These are phyloP conservation scores for Euphorbia peplus DNA, from an alignment of 345 rosid genomes.

Conservation along the genomic window DNA sequence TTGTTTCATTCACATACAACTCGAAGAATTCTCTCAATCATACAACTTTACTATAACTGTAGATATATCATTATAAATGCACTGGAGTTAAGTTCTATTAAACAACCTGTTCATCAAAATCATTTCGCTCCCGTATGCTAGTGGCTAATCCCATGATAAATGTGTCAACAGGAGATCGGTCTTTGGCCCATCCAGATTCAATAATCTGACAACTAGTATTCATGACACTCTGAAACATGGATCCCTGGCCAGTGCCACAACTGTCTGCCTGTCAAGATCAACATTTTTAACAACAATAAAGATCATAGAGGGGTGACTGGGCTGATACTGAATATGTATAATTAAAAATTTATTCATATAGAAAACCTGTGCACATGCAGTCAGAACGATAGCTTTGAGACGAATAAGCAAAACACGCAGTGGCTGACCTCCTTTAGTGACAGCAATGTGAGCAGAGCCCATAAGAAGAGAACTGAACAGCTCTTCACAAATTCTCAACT, in stretches of 20 bases:
- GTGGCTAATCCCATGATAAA: constrained; percentile 87
- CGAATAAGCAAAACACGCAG: constrained; percentile 93
- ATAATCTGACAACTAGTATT: constrained; percentile 80
- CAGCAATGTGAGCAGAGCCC: constrained; percentile 84
- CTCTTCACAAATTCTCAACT: constrained; percentile 86
- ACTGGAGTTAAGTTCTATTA: background rate
- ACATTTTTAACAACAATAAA: constrained; percentile 8
- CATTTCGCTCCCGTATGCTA: constrained; percentile 88
- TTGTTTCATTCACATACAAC: background rate
- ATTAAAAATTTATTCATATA: constrained; percentile 15
- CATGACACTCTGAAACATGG: constrained; percentile 80
- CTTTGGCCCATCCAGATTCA: constrained; percentile 91
- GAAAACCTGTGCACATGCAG: constrained; percentile 82
- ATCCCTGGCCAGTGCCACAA: constrained; percentile 71
- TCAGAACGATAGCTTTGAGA: constrained; percentile 80
- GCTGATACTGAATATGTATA: background rate
- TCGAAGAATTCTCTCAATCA: background rate
- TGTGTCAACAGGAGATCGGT: constrained; percentile 94
- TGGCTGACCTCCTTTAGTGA: constrained; percentile 88
- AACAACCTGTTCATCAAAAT: constrained; percentile 83
- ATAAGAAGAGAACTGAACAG: constrained; percentile 73
- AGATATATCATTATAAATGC: constrained; percentile 7
- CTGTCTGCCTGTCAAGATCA: constrained; percentile 68
- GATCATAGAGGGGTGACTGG: constrained; percentile 1
- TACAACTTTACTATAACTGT: background rate